These are phyloP conservation scores for Curvularia sp. DNA, from an alignment of 2,329 filamentous ascomycete species.

Conservation along the genomic window DNA sequence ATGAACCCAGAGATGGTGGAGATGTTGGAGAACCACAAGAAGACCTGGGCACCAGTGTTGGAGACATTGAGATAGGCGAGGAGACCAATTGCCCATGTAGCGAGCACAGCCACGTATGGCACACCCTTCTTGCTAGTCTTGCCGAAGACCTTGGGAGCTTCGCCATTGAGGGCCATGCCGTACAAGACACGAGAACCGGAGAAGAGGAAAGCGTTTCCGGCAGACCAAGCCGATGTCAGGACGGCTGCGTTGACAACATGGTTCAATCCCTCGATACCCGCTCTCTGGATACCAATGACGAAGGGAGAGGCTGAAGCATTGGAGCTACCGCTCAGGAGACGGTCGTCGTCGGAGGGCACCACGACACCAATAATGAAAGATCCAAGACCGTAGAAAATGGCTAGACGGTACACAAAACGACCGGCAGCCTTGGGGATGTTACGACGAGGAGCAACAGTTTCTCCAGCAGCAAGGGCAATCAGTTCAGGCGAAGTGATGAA, in stretches of 20 bases:
- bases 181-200: conserved; percentile 61
- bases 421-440: conserved; percentile 62
- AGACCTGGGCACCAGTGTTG: conserved; percentile 58
- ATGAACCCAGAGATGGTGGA: conserved; percentile 66
- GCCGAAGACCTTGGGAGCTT: conserved; percentile 61
- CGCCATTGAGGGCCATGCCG: conserved; percentile 57
- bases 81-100: conserved; percentile 52
- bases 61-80: conserved; percentile 61
- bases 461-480: conserved; percentile 45
- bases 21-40: conserved; percentile 75
- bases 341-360: conserved; percentile 62
- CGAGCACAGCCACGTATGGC: conserved; percentile 50
- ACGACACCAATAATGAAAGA: conserved; percentile 67
- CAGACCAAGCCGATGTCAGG: conserved; percentile 74
- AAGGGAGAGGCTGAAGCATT: conserved; percentile 48
- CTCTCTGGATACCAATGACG: conserved; percentile 73
- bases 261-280: conserved; percentile 71
- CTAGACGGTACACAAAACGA: conserved; percentile 62
- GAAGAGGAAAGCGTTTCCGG: conserved; percentile 72
- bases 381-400: conserved; percentile 62
- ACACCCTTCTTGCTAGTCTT: conserved; percentile 56
- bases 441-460: conserved; percentile 46
- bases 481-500: conserved; percentile 52
- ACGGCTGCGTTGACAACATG: conserved; percentile 79
- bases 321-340: conserved; percentile 51